These are phyloP conservation scores for Talaromyces rugulosus DNA, from an alignment of 2,329 filamentous ascomycete genomes.

Conservation along the genomic window DNA sequence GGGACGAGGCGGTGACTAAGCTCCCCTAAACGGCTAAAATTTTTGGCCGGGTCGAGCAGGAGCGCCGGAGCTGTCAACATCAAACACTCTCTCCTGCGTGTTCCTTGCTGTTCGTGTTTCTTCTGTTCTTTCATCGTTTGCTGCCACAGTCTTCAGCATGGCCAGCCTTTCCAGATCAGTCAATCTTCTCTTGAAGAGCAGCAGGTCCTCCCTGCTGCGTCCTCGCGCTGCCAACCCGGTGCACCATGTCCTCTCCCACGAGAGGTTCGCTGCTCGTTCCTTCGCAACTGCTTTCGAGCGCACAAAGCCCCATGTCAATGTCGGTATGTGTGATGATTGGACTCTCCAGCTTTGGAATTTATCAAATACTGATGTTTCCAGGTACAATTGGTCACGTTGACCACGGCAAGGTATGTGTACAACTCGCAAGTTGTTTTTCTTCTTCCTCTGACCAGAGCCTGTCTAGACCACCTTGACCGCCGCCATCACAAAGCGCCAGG, in stretches of 20 bases:
- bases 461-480: constrained; percentile 90
- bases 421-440: constrained; percentile 4
- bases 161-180: constrained; percentile 73
- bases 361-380: constrained; percentile 30
- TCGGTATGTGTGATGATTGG: constrained; percentile 57
- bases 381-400: constrained; percentile 99
- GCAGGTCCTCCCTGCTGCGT: constrained; percentile 67
- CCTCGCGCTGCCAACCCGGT: constrained; percentile 70
- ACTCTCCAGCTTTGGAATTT: not conserved
- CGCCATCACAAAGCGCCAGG: constrained; percentile 96
- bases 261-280: constrained; percentile 46
- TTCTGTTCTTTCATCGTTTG: constrained; percentile 18
- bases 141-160: constrained; percentile 56
- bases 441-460: constrained; percentile 14
- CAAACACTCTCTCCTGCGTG: constrained; percentile 17
- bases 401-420: constrained; percentile 80
- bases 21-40: constrained; percentile 29
- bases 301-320: constrained; percentile 96
- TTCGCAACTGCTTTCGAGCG: constrained; percentile 71
- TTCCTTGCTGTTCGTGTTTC: constrained; percentile 7
- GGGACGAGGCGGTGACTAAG: constrained; percentile 31
- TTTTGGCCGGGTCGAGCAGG: constrained; percentile 26
- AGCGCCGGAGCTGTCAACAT: constrained; percentile 22
- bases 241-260: constrained; percentile 51
- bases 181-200: constrained; percentile 75